Base-by-base conservation (phyloP, 768 basidiomycete species). In the Sporobolomyces roseus region DNA sequence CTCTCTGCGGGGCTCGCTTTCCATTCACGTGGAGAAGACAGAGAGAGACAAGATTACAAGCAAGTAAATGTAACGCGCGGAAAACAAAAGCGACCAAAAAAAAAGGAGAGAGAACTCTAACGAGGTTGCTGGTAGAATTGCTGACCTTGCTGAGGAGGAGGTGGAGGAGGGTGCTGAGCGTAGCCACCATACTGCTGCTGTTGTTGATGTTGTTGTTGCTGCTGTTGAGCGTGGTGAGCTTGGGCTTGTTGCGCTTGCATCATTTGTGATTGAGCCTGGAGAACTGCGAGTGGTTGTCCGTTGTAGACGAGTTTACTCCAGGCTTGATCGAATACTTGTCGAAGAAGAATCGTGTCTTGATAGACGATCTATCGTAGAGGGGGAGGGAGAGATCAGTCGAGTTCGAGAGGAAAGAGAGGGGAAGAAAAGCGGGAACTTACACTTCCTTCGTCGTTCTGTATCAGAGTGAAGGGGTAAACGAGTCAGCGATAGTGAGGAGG, bases 401-500 rank as follows among this genome's bases (percentile, higher is more conserved):
- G 54, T 17, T 23, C 19, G n/a, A 14, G 27, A 12, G 41, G 0
- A 3, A 10, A 32, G 17, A 21, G n/a, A 52, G 33, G 38, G 25
- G 27, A 33, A 29, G 21, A 35, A 19, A 36, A 8, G 14, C 7
- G 6, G 25, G 17, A 38, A 46, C 71, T 35, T 33, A 72, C 71
- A 46, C 61, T 63, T 41, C 56, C 61, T 23, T 66, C 71, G 46
- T 73, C 64, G 52, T 73, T 73, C 71, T 72, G 59, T 43, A 6
- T 2, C 2, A 32, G 7, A 29, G 36, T 21, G 25, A 36, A 48
- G 9, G 33, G 2, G 3, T 19, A 23, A 45, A 29, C 3, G 4
- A 2, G 50, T 63, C 48, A 63, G 67, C 25, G 30, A 2, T 36
- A 58, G 61, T n/a, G 43, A 9, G 12, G 3, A n/a, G 10, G 25